phyloP scores from a whole-genome alignment of 129 eudicot genomes.

The Scalesia atractyloides region DNA sequence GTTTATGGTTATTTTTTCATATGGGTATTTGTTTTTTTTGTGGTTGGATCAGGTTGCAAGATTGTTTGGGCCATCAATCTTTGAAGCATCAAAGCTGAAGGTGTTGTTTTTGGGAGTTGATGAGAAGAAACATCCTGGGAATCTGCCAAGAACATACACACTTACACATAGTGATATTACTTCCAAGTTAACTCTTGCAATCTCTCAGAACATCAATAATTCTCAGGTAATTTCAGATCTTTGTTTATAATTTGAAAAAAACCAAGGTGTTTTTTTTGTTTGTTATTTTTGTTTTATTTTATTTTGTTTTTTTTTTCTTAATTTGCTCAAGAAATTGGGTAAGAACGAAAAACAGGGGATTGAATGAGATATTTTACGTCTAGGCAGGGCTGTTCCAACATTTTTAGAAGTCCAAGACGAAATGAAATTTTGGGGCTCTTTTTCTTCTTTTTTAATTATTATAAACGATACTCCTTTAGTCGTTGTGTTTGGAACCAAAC shows the following conservation, averaged over 20 bases:
- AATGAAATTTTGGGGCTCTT: too few relatives aligned
- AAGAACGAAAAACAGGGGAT: background rate
- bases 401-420: too few relatives aligned
- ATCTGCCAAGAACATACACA: slow-evolving; percentile 84
- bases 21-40: slow-evolving; percentile 5
- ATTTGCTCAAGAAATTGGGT: slow-evolving; percentile 8
- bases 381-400: too few relatives aligned
- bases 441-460: too few relatives aligned
- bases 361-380: background rate
- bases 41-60: slow-evolving; percentile 63
- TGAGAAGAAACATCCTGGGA: slow-evolving; percentile 79
- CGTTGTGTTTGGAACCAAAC: too few relatives aligned
- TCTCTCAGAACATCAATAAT: slow-evolving; percentile 77
- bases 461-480: too few relatives aligned
- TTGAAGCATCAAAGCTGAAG: slow-evolving; percentile 86
- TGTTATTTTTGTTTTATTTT: too few relatives aligned
- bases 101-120: slow-evolving; percentile 80
- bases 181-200: slow-evolving; percentile 75
- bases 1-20: background rate
- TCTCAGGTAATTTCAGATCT: slow-evolving; percentile 61
- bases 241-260: background rate
- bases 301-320: too few relatives aligned
- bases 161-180: slow-evolving; percentile 87
- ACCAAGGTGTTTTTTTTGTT: too few relatives aligned
- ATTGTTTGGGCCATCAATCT: slow-evolving; percentile 87